Conservation (phyloP, 331 rosid genomes). For the Malus hybrid region DNA sequence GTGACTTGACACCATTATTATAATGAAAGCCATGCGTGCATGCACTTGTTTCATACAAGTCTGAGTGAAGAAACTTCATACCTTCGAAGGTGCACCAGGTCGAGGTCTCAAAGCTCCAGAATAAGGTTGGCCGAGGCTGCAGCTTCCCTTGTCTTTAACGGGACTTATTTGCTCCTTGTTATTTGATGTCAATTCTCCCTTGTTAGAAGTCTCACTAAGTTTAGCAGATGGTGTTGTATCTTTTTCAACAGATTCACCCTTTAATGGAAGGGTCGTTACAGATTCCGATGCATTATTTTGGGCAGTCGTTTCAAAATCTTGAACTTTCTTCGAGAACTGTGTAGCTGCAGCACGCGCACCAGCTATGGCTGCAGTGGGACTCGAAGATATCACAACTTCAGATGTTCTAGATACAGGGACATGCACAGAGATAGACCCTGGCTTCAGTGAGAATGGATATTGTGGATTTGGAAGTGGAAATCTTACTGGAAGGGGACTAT, state of each 20-base stretch:
- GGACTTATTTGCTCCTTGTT: slow-evolving; percentile 18
- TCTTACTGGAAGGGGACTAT: slow-evolving; percentile 54
- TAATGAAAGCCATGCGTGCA: neutral
- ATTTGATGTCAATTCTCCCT: slow-evolving; percentile 16
- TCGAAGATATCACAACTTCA: slow-evolving; percentile 54
- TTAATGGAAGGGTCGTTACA: slow-evolving; percentile 15
- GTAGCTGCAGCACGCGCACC: slow-evolving; percentile 84
- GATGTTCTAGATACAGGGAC: slow-evolving; percentile 29
- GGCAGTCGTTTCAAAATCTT: neutral
- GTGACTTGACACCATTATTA: neutral
- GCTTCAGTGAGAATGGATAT: slow-evolving; percentile 63
- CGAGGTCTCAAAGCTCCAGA: slow-evolving; percentile 22
- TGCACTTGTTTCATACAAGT: neutral
- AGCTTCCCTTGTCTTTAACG: slow-evolving; percentile 25
- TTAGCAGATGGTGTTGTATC: slow-evolving; percentile 10
- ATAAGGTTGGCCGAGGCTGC: slow-evolving; percentile 17
- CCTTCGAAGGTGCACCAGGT: slow-evolving; percentile 49
- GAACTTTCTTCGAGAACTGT: slow-evolving; percentile 64
- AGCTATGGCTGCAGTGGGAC: slow-evolving; percentile 61
- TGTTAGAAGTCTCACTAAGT: slow-evolving; percentile 11
- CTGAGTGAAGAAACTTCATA: slow-evolving; percentile 10
- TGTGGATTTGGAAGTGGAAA: slow-evolving; percentile 76
- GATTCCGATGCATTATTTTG: neutral
- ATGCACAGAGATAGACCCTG: slow-evolving; percentile 45
- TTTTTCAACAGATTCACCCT: slow-evolving; percentile 10